These are phyloP conservation scores for Echinochloa phyllopogon DNA, from an alignment of 176 grass and related monocot genomes.

Conservation along the genomic window DNA sequence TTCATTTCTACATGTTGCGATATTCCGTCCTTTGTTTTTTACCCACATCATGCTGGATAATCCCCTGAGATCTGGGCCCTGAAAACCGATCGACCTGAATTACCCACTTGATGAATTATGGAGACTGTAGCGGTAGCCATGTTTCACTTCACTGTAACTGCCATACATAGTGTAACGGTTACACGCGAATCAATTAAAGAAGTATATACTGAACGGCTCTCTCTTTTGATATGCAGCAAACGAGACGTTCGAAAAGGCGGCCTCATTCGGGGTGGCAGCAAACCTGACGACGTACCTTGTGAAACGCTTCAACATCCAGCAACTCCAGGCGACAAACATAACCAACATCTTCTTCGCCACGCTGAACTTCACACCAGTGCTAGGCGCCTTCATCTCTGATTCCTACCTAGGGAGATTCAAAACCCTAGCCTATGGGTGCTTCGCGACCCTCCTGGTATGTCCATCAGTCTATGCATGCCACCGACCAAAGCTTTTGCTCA, in stretches of 20 bases:
- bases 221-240: conserved; percentile 38
- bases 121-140: background rate
- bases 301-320: conserved; percentile 43
- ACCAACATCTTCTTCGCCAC: conserved; percentile 53
- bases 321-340: conserved; percentile 45
- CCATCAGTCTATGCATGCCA: conserved; percentile 11
- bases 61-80: background rate
- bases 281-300: conserved; percentile 56
- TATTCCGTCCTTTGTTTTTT: background rate
- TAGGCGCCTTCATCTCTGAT: conserved; percentile 58
- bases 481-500: background rate
- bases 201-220: background rate
- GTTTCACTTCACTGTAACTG: background rate
- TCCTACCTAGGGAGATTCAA: conserved; percentile 57
- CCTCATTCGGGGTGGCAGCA: conserved; percentile 49
- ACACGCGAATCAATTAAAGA: background rate
- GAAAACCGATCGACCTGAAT: background rate
- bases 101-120: background rate
- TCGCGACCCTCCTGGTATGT: conserved; percentile 47
- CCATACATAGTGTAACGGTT: background rate
- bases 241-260: conserved; percentile 51
- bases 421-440: conserved; percentile 48
- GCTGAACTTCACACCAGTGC: conserved; percentile 48
- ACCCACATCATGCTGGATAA: background rate
- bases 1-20: background rate